Evolutionary conservation across 2,329 filamentous ascomycete genomes (phyloP).

Genomic region (Dothideomycetes sp.): DNA sequence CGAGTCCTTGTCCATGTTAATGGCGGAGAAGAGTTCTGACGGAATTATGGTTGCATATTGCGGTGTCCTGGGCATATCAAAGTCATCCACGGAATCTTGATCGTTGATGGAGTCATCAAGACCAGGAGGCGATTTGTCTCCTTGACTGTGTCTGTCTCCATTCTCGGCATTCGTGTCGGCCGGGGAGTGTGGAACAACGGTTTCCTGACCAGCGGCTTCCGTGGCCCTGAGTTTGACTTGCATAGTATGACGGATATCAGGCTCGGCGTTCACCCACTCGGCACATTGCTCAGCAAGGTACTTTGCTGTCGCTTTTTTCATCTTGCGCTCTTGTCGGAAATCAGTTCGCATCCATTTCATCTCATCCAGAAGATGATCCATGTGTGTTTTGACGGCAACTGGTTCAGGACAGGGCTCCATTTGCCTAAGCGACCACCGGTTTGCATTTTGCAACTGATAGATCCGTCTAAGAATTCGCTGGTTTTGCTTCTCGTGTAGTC

Average conservation of each 20-base stretch:
- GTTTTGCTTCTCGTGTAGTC: slow-evolving; percentile 77
- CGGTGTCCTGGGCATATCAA: slow-evolving; percentile 14
- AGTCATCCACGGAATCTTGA: slow-evolving; percentile 9
- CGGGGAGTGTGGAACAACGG: slow-evolving; percentile 19
- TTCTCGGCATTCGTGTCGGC: slow-evolving; percentile 14
- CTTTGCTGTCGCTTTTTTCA: slow-evolving; percentile 75
- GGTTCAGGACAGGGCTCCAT: slow-evolving; percentile 79
- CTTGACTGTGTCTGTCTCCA: slow-evolving; percentile 8
- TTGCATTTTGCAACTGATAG: slow-evolving; percentile 80
- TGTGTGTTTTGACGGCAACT: slow-evolving; percentile 64
- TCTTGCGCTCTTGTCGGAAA: slow-evolving; percentile 86
- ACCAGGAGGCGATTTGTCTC: slow-evolving; percentile 10
- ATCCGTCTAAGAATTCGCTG: slow-evolving; percentile 78
- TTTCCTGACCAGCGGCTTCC: slow-evolving; percentile 20
- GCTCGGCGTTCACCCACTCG: slow-evolving; percentile 62
- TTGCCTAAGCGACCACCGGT: slow-evolving; percentile 88
- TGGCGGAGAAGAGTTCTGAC: slow-evolving; percentile 13
- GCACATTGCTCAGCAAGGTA: slow-evolving; percentile 76
- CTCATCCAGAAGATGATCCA: slow-evolving; percentile 79
- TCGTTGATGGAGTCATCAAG: slow-evolving; percentile 11
- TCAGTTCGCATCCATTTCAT: slow-evolving; percentile 98
- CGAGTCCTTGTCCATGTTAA: slow-evolving; percentile 13
- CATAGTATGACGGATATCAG: slow-evolving; percentile 55
- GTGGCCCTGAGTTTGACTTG: slow-evolving; percentile 53
- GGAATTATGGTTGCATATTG: slow-evolving; percentile 14